A percentile compares a stretch with the other conserved stretches of the same genome.
Conservation (phyloP, 495 filamentous ascomycete species). For the Penicillium roqueforti region DNA sequence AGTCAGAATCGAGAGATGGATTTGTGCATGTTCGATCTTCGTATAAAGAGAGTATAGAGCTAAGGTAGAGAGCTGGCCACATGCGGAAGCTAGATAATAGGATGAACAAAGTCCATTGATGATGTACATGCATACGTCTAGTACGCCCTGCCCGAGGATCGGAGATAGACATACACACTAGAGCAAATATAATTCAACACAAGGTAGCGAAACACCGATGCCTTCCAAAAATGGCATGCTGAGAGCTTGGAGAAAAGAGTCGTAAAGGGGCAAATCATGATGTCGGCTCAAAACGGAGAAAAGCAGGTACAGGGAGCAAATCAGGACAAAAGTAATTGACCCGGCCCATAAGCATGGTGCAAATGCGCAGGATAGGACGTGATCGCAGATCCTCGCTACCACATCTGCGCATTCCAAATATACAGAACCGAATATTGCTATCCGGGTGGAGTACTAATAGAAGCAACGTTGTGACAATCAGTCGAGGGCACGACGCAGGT, state of each 20-base stretch:
- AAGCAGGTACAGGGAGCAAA: background rate
- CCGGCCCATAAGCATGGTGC: constrained; percentile 16
- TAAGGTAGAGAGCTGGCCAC: background rate
- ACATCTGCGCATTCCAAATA: constrained; percentile 20
- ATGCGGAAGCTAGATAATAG: background rate
- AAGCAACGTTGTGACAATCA: constrained; percentile 13
- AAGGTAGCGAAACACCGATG: constrained; percentile 16
- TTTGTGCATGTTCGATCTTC: background rate
- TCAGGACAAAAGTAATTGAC: constrained; percentile 8
- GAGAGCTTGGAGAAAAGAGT: background rate
- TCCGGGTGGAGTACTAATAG: background rate
- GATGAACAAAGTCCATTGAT: constrained; percentile 19
- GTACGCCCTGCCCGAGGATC: constrained; percentile 6
- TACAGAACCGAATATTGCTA: constrained; percentile 17
- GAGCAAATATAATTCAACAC: constrained; percentile 7
- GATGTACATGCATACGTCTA: constrained; percentile 32
- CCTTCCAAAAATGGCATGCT: constrained; percentile 13
- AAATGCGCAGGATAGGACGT: constrained; percentile 7
- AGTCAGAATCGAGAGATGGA: background rate
- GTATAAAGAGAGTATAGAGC: background rate
- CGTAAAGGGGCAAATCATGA: constrained; percentile 10
- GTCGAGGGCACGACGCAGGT: constrained; percentile 67
- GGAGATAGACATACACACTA: background rate
- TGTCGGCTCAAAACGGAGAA: constrained; percentile 4
- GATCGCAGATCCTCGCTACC: constrained; percentile 23